Conservation (phyloP, 2,329 filamentous ascomycete species). For the Talaromyces funiculosus region DNA sequence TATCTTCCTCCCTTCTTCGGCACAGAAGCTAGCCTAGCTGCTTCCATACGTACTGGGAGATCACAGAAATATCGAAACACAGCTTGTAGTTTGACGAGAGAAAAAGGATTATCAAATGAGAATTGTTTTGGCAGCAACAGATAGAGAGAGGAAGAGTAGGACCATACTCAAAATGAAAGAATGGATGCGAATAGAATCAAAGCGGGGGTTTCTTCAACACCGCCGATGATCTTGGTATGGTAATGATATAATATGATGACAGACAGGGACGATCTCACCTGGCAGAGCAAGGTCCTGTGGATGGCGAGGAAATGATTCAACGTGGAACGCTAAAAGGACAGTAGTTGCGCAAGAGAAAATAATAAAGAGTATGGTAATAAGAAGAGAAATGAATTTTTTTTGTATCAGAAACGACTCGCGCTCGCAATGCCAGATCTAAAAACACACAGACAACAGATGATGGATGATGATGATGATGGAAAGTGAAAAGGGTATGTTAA, state of each 20-base stretch:
- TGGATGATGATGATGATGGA: neutral
- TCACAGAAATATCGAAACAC: neutral
- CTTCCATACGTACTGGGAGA: neutral
- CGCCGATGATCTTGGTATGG: neutral
- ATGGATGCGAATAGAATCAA: neutral
- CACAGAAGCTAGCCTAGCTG: neutral
- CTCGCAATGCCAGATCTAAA: slow-evolving; percentile 43
- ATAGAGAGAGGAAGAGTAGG: neutral
- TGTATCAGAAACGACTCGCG: slow-evolving; percentile 28
- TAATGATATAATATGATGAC: neutral
- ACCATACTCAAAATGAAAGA: neutral
- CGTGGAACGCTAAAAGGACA: slow-evolving; percentile 13
- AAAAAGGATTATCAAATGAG: neutral
- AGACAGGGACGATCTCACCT: neutral
- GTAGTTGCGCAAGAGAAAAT: neutral
- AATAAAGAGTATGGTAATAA: slow-evolving; percentile 13
- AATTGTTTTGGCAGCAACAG: neutral
- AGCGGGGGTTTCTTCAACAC: neutral
- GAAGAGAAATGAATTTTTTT: slow-evolving; percentile 15
- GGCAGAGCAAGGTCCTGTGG: neutral
- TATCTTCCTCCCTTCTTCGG: neutral
- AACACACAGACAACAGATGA: slow-evolving; percentile 21
- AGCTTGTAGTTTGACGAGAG: neutral
- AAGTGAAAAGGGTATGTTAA: slow-evolving; percentile 12
- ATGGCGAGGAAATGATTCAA: slow-evolving; percentile 1